Percentiles rank a stretch among this genome's conserved stretches.
phyloP scores from a whole-genome alignment of 1,284 basidiomycete species.

The Boletellus dicymbophilus region DNA sequence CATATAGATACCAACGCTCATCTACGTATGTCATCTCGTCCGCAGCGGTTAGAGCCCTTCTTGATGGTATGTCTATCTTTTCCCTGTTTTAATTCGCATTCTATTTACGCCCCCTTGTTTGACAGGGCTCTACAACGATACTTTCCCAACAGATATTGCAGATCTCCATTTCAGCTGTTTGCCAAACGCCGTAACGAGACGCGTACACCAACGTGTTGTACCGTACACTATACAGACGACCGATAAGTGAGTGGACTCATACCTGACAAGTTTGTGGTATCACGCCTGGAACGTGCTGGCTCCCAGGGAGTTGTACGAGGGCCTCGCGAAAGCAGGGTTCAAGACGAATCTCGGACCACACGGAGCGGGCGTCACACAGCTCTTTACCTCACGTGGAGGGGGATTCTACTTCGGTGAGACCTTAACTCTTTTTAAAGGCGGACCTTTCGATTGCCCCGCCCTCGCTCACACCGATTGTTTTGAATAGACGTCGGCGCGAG shows the following conservation, averaged over 20 bases:
- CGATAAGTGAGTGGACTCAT: conserved; percentile 29
- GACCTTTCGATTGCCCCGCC: background rate
- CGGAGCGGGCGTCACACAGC: conserved; percentile 37
- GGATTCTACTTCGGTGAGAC: conserved; percentile 43
- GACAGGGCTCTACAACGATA: conserved; percentile 23
- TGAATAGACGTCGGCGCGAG: conserved; percentile 39
- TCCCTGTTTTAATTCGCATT: background rate
- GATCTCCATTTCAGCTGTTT: conserved; percentile 20
- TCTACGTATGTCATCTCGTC: conserved; percentile 29
- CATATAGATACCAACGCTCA: conserved; percentile 30
- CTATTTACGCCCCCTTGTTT: background rate
- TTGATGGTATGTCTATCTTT: conserved; percentile 17
- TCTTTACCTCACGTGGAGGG: conserved; percentile 38
- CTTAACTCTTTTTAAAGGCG: no score
- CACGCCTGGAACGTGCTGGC: no score
- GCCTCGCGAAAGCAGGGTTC: conserved; percentile 47
- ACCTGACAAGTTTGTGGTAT: no score
- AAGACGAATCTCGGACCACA: conserved; percentile 41
- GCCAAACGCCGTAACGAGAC: conserved; percentile 15
- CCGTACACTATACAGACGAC: conserved; percentile 21
- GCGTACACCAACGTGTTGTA: conserved; percentile 20
- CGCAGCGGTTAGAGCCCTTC: conserved; percentile 8
- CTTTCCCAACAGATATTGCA: conserved; percentile 27
- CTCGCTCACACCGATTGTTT: background rate
- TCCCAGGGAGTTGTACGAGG: conserved; percentile 38